Percentiles rank a stretch among this genome's conserved stretches.
Conservation (phyloP, 495 filamentous ascomycete genomes). For the Aspergillus nanangensis region DNA sequence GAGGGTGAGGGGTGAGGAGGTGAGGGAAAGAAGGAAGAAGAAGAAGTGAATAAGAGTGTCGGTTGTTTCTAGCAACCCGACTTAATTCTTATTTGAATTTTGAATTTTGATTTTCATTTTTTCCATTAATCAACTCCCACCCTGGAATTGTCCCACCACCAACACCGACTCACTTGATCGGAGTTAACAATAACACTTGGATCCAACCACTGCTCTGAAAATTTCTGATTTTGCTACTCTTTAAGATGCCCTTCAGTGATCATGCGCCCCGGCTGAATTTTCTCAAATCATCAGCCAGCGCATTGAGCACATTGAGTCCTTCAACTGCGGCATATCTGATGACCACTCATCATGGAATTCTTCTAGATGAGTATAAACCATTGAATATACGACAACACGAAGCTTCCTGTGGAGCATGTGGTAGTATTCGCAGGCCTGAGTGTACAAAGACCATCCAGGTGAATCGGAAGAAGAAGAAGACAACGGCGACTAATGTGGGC, state of each 20-base stretch:
- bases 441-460: slow-evolving; percentile 31
- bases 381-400: slow-evolving; percentile 36
- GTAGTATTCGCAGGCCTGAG: slow-evolving; percentile 40
- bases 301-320: slow-evolving; percentile 36
- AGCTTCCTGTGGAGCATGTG: slow-evolving; percentile 48
- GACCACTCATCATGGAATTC: slow-evolving; percentile 34
- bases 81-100: too few species aligned
- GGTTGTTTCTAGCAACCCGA: too few species aligned
- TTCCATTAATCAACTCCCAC: neutral
- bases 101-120: too few species aligned
- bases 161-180: neutral
- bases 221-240: too few species aligned
- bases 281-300: slow-evolving; percentile 40
- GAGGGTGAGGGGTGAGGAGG: neutral
- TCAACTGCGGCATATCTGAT: slow-evolving; percentile 47
- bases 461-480: slow-evolving; percentile 21
- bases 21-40: neutral
- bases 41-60: neutral
- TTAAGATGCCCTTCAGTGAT: slow-evolving; percentile 31
- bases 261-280: slow-evolving; percentile 34
- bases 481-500: slow-evolving; percentile 6
- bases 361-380: slow-evolving; percentile 33
- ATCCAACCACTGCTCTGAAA: too few species aligned
- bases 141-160: neutral
- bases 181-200: too few species aligned